Base-by-base conservation (phyloP, 139 green algal genomes). In the Chlorella sp. region DNA sequence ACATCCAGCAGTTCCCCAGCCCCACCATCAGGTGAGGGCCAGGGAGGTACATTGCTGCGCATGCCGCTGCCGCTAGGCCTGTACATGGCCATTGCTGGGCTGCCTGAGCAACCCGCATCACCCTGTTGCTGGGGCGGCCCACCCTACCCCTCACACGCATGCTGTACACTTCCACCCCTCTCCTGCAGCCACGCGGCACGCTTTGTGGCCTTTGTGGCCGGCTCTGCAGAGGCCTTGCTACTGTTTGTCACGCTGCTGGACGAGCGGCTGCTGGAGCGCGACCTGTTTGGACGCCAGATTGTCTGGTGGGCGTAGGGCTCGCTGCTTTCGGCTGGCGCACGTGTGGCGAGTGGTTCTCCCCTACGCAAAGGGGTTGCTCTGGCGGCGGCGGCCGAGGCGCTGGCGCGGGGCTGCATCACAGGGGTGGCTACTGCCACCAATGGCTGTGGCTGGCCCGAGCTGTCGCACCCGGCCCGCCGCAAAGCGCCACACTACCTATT, bases 1-100 rank as follows among this genome's bases (percentile, higher is more conserved):
- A 98, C 88, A 85, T 98, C 3, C 78, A 85, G n/a, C 96, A 98
- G 90, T 99, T 99, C 85, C 96, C 97, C 5, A 96, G 91, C 24
- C 92, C 92, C 38, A 82, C 80, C 11, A 76, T 97, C 65, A 86
- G 82, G 82, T 76, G 88, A 69, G 73, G 7, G 22, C 22, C 64
- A 70, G 32, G 64, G 0, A 70, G 6, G 1, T 24, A 16, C n/a
- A 40, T 70, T 70, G 64, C 32, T 3, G 11, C n/a, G 2, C 17
- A 6, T 36, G 60, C 26, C 26, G 60, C 26, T 24, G 60, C 26
- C 34, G 60, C 22, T 24, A 68, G 60, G 22, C 14, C 26, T 68
- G 9, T 2, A 32, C 64, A 30, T 70, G 16, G 20, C 9, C 40
- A 30, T 22, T 22, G 56, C 56, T 20, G 56, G 56, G 56, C 3